phyloP scores from a whole-genome alignment of 345 rosid genomes.

The Salix dunnii region DNA sequence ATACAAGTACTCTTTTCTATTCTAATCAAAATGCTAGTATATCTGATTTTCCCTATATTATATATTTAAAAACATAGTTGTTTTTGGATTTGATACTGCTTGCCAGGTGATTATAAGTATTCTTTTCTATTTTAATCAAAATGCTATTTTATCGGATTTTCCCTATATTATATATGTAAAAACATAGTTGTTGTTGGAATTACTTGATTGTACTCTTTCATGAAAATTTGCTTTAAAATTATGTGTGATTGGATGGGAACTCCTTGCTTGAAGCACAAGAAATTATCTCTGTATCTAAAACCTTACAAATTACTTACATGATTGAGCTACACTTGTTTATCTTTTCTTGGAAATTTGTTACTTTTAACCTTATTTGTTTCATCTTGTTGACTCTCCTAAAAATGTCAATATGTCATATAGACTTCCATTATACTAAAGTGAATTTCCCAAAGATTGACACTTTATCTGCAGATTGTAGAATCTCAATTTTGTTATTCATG shows the following conservation, averaged over 20 bases:
- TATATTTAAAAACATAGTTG: not conserved
- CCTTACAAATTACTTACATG: not conserved
- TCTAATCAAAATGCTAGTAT: not conserved
- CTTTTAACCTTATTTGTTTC: not conserved
- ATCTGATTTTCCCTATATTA: not conserved
- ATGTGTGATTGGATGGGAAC: not conserved
- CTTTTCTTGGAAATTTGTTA: not conserved
- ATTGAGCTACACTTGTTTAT: not conserved
- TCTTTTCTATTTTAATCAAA: not conserved
- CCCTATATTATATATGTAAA: not conserved
- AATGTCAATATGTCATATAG: not conserved
- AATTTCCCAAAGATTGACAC: not conserved
- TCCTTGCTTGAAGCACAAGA: not conserved
- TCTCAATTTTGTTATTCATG: not conserved
- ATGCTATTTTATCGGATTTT: not conserved
- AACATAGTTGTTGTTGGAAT: not conserved
- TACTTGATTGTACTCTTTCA: not conserved
- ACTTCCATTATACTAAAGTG: not conserved
- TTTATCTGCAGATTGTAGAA: not conserved
- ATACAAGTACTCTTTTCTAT: not conserved
- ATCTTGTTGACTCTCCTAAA: not conserved
- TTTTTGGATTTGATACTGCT: constrained; percentile 70
- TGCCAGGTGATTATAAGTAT: constrained; percentile 66
- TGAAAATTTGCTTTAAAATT: not conserved
- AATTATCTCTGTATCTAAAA: not conserved